These are phyloP conservation scores for Cinnamomum micranthum DNA, from an alignment of 164 flowering plant genomes.

Conservation along the genomic window DNA sequence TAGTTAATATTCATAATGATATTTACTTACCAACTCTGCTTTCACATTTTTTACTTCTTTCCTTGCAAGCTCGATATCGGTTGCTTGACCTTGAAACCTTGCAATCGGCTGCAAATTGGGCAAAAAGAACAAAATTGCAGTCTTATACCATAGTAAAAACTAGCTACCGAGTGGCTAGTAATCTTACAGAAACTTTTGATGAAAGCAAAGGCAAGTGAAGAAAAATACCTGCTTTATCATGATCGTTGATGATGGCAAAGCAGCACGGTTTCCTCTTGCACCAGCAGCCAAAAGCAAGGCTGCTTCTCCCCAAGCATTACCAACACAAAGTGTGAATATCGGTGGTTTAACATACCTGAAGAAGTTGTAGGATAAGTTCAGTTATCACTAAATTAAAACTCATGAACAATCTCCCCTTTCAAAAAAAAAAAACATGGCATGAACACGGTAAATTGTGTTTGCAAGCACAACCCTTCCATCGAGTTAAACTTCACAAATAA, in stretches of 20 bases:
- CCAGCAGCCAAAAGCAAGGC: slow-evolving; percentile 96
- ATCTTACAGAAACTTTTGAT: neutral
- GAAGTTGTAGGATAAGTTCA: neutral
- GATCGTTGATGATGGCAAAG: slow-evolving; percentile 88
- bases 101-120: slow-evolving; percentile 67
- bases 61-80: slow-evolving; percentile 72
- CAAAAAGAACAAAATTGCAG: neutral
- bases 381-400: neutral
- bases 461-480: neutral
- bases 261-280: slow-evolving; percentile 87
- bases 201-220: neutral
- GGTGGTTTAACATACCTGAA: slow-evolving; percentile 78
- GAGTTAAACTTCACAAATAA: neutral
- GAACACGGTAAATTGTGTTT: neutral
- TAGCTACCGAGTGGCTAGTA: neutral
- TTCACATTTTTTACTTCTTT: slow-evolving; percentile 73
- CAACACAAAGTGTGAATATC: slow-evolving; percentile 88
- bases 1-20: neutral
- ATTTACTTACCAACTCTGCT: slow-evolving; percentile 56
- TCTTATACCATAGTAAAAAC: neutral
- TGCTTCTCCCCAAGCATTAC: slow-evolving; percentile 99
- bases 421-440: neutral
- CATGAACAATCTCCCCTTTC: neutral
- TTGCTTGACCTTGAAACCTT: slow-evolving; percentile 89
- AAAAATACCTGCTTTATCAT: slow-evolving; percentile 83